Evolutionary conservation across 805 yeast species (phyloP), one percentile per base, ranked within the genome.

Genomic region (Lachancea thermotolerans): DNA sequence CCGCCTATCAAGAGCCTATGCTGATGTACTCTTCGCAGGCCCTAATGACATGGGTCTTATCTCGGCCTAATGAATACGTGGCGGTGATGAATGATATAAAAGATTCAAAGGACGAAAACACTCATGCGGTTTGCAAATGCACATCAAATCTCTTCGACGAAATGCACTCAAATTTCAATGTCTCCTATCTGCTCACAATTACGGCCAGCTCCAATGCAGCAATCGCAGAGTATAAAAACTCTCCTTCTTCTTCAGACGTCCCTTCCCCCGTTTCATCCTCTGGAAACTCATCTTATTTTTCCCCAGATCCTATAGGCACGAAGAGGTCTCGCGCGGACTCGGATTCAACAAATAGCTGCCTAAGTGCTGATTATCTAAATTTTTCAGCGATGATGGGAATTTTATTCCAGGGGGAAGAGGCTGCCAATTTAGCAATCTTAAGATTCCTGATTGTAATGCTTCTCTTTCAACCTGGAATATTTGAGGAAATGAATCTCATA

Each of bases 41-140:
- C 2, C 50, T 78, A 7, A 62, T 66, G 47, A 60, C 66, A 35
- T 80, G 85, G 84, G 65, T 75, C 2, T 55, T 71, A 44, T 66
- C 77, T 10, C 66, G 78, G 49, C 74, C 81, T 0, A 44, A 52
- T 4, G 79, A 78, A 41, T 77, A 66, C 47, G 42, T 69, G 14
- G 58, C 56, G 21, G 43, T 48, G 15, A 34, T 38, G 9, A 38
- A 28, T 15, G 47, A 38, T 5, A 31, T 45, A 3, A 25, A 12
- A 7, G 29, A 37, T 8, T 42, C 45, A n/a, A 37, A 50, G 7
- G 46, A 50, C 31, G 47, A 45, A 18, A 45, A 47, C 40, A 39
- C 44, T 2, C 42, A 40, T 15, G 40, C 28, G 11, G 37, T 53
- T 4, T 48, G 51, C 39, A 56, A 50, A n/a, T 38, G 39, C 32